Base-by-base conservation (phyloP, 106 monocot genomes). In the Acanthochlamys bracteata region DNA sequence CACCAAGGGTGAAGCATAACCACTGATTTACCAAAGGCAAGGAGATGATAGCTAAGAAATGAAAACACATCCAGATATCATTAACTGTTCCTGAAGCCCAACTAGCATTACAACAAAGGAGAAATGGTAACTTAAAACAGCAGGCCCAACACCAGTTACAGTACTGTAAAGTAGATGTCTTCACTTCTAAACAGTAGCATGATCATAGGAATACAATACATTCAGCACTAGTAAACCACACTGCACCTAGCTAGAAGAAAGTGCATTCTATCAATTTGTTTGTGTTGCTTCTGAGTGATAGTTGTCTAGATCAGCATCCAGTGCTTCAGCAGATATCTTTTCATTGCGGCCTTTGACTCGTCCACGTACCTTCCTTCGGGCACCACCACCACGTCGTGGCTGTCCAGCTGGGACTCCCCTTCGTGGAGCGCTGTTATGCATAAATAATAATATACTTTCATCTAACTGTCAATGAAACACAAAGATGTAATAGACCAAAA, bases 261-360 rank as follows among this genome's bases (percentile, higher is more conserved):
- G 20, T 15, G 55, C 55, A 54, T 8, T 16, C 16, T 21, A 20
- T 75, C 60, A 80, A 49, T 69, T 79, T 20, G 47, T 75, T 21
- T 80, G 74, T 70, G 65, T 80, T 54, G 74, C 79, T 61, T 70
- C 70, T 1, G 74, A 55, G 19, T 80, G 74, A 69, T 80, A 80
- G 33, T 80, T 80, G 20, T 80, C 79, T 65, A 80, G 66, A 39
- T 80, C 79, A 57, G 79, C 74, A 80, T 80, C 79, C 10, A 55
- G 55, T 20, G n/a, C 55, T 21, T 19, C 55, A 55, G 55, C 55
- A 20, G 55, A 55, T 21, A 55, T 22, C 55, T 19, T 19, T 55
- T 55, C 55, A 20, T 21, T 21, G 20, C 22, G 55, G 20, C 20
- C 55, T 22, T 55, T 55, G 20, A 7, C 55, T 20, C 55, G 55